Percentiles rank a stretch among this genome's conserved stretches.
Evolutionary conservation across 2,329 filamentous ascomycete species (phyloP).

Genomic region (Triangularia setosa): DNA sequence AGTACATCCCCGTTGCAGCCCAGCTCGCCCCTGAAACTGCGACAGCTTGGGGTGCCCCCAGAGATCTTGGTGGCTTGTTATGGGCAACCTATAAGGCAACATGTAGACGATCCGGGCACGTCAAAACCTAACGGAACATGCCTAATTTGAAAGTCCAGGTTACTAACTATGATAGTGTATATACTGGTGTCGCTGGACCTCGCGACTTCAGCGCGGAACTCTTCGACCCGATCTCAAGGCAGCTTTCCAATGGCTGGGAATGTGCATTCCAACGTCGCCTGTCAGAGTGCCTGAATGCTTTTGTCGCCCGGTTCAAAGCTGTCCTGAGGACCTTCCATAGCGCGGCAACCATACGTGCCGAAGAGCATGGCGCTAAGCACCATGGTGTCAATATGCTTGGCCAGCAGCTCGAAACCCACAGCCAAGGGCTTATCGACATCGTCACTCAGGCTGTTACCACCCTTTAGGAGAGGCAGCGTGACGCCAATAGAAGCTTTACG

Average conservation of each 20-base stretch:
- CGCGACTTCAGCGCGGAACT: conserved; percentile 30
- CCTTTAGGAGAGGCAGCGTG: conserved; percentile 24
- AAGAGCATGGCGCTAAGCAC: conserved; percentile 12
- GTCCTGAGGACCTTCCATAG: not conserved
- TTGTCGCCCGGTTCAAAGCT: conserved; percentile 2
- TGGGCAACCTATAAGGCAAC: conserved; percentile 31
- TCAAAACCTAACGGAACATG: not conserved
- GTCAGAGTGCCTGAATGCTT: conserved; percentile 11
- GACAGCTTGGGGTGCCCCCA: conserved; percentile 24
- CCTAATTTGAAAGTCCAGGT: too few relatives aligned
- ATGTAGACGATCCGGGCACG: conserved; percentile 18
- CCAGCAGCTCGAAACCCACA: conserved; percentile 24
- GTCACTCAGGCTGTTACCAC: not conserved
- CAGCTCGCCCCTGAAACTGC: conserved; percentile 20
- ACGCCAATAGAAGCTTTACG: conserved; percentile 26
- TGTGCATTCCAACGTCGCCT: conserved; percentile 27
- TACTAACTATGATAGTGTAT: conserved; percentile 13
- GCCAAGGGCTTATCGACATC: conserved; percentile 16
- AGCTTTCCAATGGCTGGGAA: conserved; percentile 27
- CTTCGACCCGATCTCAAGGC: conserved; percentile 23
- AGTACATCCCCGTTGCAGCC: conserved; percentile 19
- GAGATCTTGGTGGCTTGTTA: conserved; percentile 20
- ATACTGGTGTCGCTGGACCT: conserved; percentile 15
- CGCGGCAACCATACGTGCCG: conserved; percentile 10
- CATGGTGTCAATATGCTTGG: conserved; percentile 21